Percentiles rank a stretch among this genome's conserved stretches.
phyloP scores from a whole-genome alignment of 768 basidiomycete species.

The Rhizopogon vinicolor region DNA sequence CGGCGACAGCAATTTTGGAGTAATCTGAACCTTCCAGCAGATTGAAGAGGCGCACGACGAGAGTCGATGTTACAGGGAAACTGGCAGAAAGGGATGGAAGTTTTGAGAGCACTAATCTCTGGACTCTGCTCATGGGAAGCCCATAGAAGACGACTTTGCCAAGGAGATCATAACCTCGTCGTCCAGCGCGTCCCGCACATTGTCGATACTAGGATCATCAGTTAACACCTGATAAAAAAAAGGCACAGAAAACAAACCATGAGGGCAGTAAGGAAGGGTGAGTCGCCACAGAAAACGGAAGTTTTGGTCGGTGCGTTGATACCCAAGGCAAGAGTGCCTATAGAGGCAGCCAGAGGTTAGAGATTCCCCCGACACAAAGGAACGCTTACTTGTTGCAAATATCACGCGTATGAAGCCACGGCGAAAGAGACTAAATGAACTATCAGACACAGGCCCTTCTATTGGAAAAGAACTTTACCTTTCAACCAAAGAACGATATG shows the following conservation, averaged over 20 bases:
- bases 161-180: constrained; percentile 64
- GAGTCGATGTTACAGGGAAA: constrained; percentile 65
- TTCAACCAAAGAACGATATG: constrained; percentile 55
- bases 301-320: constrained; percentile 74
- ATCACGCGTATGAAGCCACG: constrained; percentile 59
- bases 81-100: constrained; percentile 57
- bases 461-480: constrained; percentile 28
- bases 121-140: constrained; percentile 55
- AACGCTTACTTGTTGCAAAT: constrained; percentile 52
- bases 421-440: constrained; percentile 47
- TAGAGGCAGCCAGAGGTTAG: background rate
- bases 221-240: background rate
- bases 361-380: background rate
- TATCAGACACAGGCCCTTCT: background rate
- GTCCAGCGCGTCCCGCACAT: constrained; percentile 69
- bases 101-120: constrained; percentile 59
- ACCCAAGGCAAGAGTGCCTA: constrained; percentile 66
- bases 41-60: constrained; percentile 60
- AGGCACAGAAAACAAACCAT: constrained; percentile 36
- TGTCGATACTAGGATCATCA: constrained; percentile 52
- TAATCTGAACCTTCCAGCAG: constrained; percentile 57
- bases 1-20: constrained; percentile 41
- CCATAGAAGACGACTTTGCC: constrained; percentile 76
- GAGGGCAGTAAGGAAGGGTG: constrained; percentile 54
- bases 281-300: constrained; percentile 59